Evolutionary conservation across 805 yeast species (phyloP).

Genomic region (Candida broadrunensis): DNA sequence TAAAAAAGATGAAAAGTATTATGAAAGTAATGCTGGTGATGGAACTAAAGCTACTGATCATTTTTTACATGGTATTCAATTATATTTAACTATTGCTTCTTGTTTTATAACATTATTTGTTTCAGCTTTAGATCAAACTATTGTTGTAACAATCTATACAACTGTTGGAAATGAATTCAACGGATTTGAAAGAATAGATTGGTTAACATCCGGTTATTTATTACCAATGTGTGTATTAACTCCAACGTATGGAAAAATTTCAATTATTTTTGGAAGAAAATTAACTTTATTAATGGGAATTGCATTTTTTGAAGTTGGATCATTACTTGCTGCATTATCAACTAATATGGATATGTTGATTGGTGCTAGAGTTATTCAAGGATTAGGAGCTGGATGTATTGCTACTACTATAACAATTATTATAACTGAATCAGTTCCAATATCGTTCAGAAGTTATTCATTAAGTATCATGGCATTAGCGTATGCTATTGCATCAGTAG

Average conservation of each 20-base stretch:
- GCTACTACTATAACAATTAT: slow-evolving; percentile 56
- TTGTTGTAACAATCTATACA: slow-evolving; percentile 50
- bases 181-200: slow-evolving; percentile 51
- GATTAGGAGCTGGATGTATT: slow-evolving; percentile 70
- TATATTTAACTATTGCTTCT: slow-evolving; percentile 22
- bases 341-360: slow-evolving; percentile 56
- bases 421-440: slow-evolving; percentile 53
- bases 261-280: slow-evolving; percentile 58
- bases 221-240: slow-evolving; percentile 52
- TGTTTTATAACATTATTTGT: slow-evolving; percentile 31
- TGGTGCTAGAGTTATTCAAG: slow-evolving; percentile 70
- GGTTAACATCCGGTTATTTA: slow-evolving; percentile 57
- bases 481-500: slow-evolving; percentile 49
- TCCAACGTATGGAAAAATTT: slow-evolving; percentile 58
- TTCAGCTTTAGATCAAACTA: slow-evolving; percentile 57
- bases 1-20: slow-evolving; percentile 13
- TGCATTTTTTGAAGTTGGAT: slow-evolving; percentile 58
- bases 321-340: slow-evolving; percentile 56
- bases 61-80: slow-evolving; percentile 23
- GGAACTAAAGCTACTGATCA: slow-evolving; percentile 38
- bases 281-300: slow-evolving; percentile 46
- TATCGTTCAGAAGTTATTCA: slow-evolving; percentile 34
- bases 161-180: slow-evolving; percentile 48
- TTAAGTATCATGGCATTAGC: slow-evolving; percentile 38
- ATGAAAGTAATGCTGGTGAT: slow-evolving; percentile 41